These are phyloP conservation scores for Aphanomyces euteiches DNA, from an alignment of 352 stramenopile species.

Conservation along the genomic window DNA sequence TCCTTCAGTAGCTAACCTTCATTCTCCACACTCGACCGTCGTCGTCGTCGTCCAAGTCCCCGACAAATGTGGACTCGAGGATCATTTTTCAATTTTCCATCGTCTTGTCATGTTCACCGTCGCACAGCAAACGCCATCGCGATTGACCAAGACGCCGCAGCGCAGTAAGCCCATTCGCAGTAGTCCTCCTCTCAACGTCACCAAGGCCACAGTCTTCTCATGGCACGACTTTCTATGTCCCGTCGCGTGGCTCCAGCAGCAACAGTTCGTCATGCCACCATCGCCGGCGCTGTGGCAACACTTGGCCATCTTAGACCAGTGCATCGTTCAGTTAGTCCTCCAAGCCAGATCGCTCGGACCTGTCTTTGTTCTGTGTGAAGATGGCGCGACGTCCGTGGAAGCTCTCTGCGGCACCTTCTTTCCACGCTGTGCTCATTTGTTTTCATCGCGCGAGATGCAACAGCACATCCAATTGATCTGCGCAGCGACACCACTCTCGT, in stretches of 20 bases:
- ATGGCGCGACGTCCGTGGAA: conserved; percentile 21
- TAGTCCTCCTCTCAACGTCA: not conserved
- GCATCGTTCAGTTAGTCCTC: conserved; percentile 15
- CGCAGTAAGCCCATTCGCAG: not conserved
- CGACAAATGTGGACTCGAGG: too few relatives aligned
- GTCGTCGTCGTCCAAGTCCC: too few relatives aligned
- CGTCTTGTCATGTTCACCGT: too few relatives aligned
- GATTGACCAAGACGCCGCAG: too few relatives aligned
- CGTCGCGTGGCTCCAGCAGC: conserved; percentile 1
- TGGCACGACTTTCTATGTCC: conserved; percentile 29
- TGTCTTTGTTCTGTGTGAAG: conserved; percentile 28
- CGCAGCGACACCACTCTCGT: not conserved
- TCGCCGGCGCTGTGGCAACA: not conserved
- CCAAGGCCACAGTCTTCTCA: conserved; percentile 23
- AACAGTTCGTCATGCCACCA: not conserved
- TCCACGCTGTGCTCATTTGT: conserved; percentile 17
- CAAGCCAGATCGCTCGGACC: conserved; percentile 5
- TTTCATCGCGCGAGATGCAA: not conserved
- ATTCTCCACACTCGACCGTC: too few relatives aligned
- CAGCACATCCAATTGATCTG: conserved; percentile 20
- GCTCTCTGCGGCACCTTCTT: conserved; percentile 13
- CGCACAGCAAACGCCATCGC: too few relatives aligned
- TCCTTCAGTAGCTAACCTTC: too few relatives aligned
- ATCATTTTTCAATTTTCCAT: too few relatives aligned
- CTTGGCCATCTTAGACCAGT: conserved; percentile 10